These are phyloP conservation scores for Euphrasia arctica DNA, from an alignment of 305 asterid genomes.

Conservation along the genomic window DNA sequence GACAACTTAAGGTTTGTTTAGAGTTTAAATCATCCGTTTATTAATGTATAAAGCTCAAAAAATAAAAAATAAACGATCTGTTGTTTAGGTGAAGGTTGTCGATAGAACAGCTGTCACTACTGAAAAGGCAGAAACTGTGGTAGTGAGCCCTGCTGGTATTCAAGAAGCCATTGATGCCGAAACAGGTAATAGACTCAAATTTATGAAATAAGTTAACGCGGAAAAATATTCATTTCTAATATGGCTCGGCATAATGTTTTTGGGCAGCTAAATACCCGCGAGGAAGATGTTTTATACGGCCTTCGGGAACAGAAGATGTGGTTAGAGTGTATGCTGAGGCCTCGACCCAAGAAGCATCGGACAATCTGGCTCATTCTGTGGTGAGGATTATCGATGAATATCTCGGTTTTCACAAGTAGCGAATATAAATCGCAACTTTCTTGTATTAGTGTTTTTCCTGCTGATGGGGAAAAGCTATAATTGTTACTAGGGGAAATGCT, in stretches of 20 bases:
- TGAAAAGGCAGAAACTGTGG: slow-evolving; percentile 78
- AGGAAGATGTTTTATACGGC: slow-evolving; percentile 85
- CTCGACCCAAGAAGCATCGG: slow-evolving; percentile 70
- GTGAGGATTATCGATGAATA: slow-evolving; percentile 56
- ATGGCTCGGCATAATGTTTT: neutral
- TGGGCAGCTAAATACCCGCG: slow-evolving; percentile 55
- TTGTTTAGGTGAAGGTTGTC: slow-evolving; percentile 70
- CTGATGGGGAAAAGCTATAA: too few relatives aligned
- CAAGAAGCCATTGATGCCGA: slow-evolving; percentile 77
- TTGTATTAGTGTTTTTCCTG: too few relatives aligned
- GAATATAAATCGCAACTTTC: neutral
- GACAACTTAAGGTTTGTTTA: slow-evolving; percentile 69
- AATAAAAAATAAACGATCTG: slow-evolving; percentile 5
- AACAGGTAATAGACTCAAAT: slow-evolving; percentile 44
- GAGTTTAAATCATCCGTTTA: neutral
- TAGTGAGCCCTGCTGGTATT: slow-evolving; percentile 64
- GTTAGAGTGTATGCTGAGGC: slow-evolving; percentile 93
- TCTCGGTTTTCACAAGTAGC: slow-evolving; percentile 43
- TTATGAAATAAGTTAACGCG: neutral
- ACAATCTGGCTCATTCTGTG: slow-evolving; percentile 61
- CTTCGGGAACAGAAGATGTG: slow-evolving; percentile 95
- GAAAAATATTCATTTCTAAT: neutral
- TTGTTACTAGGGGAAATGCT: too few relatives aligned
- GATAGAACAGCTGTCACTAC: slow-evolving; percentile 71
- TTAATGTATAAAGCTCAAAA: neutral